Evolutionary conservation across 2,329 filamentous ascomycete species (phyloP), one percentile per base, ranked within the genome.

Genomic region (Tolypocladium ophioglossoides): DNA sequence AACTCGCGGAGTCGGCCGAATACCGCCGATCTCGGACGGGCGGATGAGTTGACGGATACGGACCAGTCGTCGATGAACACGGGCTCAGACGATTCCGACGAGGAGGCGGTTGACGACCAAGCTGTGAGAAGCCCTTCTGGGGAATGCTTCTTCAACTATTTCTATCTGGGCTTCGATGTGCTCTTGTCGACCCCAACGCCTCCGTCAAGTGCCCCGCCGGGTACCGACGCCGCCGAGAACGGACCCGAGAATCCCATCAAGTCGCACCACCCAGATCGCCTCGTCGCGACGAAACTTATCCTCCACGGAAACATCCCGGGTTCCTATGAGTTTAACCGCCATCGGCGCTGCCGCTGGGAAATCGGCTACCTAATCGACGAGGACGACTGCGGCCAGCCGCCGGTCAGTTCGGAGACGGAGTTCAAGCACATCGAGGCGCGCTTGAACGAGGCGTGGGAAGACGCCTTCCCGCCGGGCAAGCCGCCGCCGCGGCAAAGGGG

Each of bases 141-240:
- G 4, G 89, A 95, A 66, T 91, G 86, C 59, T 99, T 97, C 68
- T 96, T 94, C 72, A 97, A 97, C 68, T 99, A 99, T 68, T 99
- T 96, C 66, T 87, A 92, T 60, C 85, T 96, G 58, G 94, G 94
- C 2, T 95, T 99, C 65, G 94, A 99, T 68, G 81, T 96, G 11
- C 78, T 97, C 6, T 81, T 99, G n/a, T 95, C 92, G 0, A 83
- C 84, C 34, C 86, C 89, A 0, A 83, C 82, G 0, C 67, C 78
- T 6, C 76, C 86, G 4, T 88, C 86, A 0, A 80, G 80, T 24
- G 74, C 75, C 8, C 84, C 87, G 0, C 86, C 14, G 72, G 59
- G 57, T 14, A 51, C 52, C 35, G 56, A 54, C 12, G 57, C 59
- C 3, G 53, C 51, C 1, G 57, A 62, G 10, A 63, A 62, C 24